phyloP scores from a whole-genome alignment of 257 asterid species.

The Parsonsia alboflavescens region DNA sequence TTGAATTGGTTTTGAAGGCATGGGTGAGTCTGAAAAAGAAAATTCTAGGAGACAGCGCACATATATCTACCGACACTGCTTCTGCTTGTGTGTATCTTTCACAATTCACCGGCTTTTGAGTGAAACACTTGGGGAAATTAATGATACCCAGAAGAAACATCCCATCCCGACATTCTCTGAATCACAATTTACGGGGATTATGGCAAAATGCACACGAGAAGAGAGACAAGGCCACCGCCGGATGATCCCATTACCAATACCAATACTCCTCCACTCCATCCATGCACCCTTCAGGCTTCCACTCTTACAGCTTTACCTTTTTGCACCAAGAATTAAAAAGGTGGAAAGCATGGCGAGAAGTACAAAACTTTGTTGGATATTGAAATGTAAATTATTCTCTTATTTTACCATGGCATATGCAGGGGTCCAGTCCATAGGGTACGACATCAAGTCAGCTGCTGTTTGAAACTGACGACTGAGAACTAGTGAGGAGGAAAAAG shows the following conservation, averaged over 20 bases:
- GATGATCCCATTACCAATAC: conserved; percentile 12
- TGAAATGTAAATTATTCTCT: neutral
- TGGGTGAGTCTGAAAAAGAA: neutral
- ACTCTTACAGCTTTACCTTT: neutral
- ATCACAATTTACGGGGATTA: neutral
- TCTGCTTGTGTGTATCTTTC: too few relatives aligned
- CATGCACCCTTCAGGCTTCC: too few relatives aligned
- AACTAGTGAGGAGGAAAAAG: neutral
- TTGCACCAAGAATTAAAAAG: neutral
- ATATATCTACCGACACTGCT: too few relatives aligned
- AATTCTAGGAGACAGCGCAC: neutral
- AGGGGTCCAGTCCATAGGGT: too few relatives aligned
- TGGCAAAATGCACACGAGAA: neutral
- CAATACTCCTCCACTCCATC: too few relatives aligned
- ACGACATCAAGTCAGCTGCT: too few relatives aligned
- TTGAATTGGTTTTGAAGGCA: neutral
- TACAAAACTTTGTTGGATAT: neutral
- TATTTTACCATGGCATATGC: too few relatives aligned
- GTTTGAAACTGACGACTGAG: neutral
- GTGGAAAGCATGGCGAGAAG: neutral
- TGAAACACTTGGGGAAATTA: too few relatives aligned
- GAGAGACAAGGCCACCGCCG: neutral
- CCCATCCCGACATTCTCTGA: conserved; percentile 10
- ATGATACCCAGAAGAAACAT: neutral
- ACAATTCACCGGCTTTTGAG: too few relatives aligned